Base-by-base conservation (phyloP, 2,329 filamentous ascomycete genomes). In the Zasmidium citrigriseum region DNA sequence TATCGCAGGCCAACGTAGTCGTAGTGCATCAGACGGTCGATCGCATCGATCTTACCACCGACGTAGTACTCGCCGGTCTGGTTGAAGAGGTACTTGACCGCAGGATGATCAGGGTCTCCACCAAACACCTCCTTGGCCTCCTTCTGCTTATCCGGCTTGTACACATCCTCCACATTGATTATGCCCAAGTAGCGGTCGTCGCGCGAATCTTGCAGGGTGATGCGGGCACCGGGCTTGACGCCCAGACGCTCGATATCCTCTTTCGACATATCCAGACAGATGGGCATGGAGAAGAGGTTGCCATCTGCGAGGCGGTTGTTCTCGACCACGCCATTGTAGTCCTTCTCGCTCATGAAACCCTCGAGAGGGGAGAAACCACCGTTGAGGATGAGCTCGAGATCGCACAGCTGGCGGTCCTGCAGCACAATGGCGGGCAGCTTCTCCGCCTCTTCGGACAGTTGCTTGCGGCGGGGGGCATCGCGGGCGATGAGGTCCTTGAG, bases 321-420 rank as follows among this genome's bases (percentile, higher is more conserved):
- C 77, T 89, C 87, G 67, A 97, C 93, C 64, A 99, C 95, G 64
- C 90, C 88, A 78, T 96, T 89, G 83, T 96, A 99, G 79, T 99
- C 95, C 79, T 91, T 89, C 83, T 99, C 87, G 77, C 86, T 96
- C 89, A 99, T 89, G 83, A 99, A 99, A 72, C 93, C 95, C 86
- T 99, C 93, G 44, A 99, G 86, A 59, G 95, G 95, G 65, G 93
- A 97, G 82, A 99, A 99, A 66, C 95, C 95, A 75, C 95, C 95
- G 77, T 92, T 98, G 77, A 99, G 87, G 73, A 99, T 92, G 78
- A 99, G 80, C 80, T 99, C 95, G 67, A 99, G 84, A 83, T 99
- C 95, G 80, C 95, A 99, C 51, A 99, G 87, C 80, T 99, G 95
- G 72, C 95, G 88, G 84, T 99, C 95, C 52, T 86, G 89, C 67